Evolutionary conservation across 2,329 filamentous ascomycete species (phyloP).

Genomic region (Hypocreales sp.): DNA sequence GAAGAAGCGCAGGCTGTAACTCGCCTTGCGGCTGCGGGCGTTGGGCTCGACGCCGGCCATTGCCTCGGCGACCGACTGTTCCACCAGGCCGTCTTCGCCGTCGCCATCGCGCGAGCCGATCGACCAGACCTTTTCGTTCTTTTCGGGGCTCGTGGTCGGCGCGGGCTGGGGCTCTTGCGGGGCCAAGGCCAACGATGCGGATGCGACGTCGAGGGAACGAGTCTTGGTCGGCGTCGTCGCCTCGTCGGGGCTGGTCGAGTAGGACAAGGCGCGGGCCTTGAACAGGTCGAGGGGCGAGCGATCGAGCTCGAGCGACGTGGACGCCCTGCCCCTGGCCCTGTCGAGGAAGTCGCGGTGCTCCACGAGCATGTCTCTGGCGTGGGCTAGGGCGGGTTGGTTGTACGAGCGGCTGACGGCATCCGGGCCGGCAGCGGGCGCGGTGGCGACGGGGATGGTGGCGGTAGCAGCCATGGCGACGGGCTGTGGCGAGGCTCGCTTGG

Average conservation of each 20-base stretch:
- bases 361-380: constrained; percentile 20
- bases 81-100: constrained; percentile 40
- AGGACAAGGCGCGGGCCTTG: constrained; percentile 10
- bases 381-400: constrained; percentile 13
- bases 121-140: constrained; percentile 49
- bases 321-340: constrained; percentile 12
- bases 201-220: too few relatives aligned
- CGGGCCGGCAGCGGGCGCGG: background rate
- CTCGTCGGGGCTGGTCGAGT: constrained; percentile 13
- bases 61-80: constrained; percentile 48
- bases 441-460: constrained; percentile 13
- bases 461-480: constrained; percentile 17
- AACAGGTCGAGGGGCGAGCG: constrained; percentile 9
- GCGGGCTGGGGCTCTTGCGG: constrained; percentile 26
- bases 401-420: constrained; percentile 8
- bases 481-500: constrained; percentile 10
- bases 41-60: constrained; percentile 46
- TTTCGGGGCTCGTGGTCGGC: constrained; percentile 32
- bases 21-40: constrained; percentile 50
- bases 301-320: constrained; percentile 20
- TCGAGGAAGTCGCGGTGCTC: constrained; percentile 18
- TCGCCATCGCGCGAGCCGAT: constrained; percentile 36
- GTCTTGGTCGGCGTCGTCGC: constrained; percentile 3
- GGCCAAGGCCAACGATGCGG: constrained; percentile 8
- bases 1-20: constrained; percentile 52